Base-by-base conservation (phyloP, 306 rosid species). In the Castanea mollissima region DNA sequence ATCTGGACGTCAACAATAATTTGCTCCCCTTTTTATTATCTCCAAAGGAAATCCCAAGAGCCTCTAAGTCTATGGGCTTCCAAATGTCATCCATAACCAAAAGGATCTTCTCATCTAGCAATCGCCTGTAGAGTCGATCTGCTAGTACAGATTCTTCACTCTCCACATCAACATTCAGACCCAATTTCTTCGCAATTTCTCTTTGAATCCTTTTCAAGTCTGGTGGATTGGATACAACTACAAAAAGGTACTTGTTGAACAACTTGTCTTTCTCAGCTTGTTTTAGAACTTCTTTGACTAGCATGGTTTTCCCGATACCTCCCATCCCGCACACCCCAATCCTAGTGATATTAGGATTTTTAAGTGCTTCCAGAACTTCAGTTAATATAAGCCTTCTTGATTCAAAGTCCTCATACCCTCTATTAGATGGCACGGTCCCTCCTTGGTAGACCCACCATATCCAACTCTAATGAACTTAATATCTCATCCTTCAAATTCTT, bases 171-270 rank as follows among this genome's bases (percentile, higher is more conserved):
- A 85, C 71, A 8, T 56, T 81, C 19, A 85, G 52, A 21, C 78
- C 85, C 74, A 84, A 77, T 80, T 69, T n/a, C 72, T 81, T 83
- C 69, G 87, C 85, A 29, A 84, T 77, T 57, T 84, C 82, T 0
- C 59, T 31, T 11, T 85, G 64, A 46, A 85, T 81, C 10, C 2
- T 69, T 14, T 73, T 29, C 67, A 85, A 78, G 13, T 85, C 34
- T 0, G 81, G 85, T 32, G 69, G 10, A 34, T 59, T 21, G 35
- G 57, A 74, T 73, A 78, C 85, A 0, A 56, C 70, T 0, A 81
- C 62, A 83, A 74, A 15, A 51, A 81, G 69, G 18, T 81, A 85
- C 60, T 34, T 77, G n/a, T 74, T 85, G 38, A 81, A 85, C 16
- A 44, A 21, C 21, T 76, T 70, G 16, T 56, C 81, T 9, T 23